Evolutionary conservation across 2,329 filamentous ascomycete genomes (phyloP).

Genomic region (Pleomassaria siparia): DNA sequence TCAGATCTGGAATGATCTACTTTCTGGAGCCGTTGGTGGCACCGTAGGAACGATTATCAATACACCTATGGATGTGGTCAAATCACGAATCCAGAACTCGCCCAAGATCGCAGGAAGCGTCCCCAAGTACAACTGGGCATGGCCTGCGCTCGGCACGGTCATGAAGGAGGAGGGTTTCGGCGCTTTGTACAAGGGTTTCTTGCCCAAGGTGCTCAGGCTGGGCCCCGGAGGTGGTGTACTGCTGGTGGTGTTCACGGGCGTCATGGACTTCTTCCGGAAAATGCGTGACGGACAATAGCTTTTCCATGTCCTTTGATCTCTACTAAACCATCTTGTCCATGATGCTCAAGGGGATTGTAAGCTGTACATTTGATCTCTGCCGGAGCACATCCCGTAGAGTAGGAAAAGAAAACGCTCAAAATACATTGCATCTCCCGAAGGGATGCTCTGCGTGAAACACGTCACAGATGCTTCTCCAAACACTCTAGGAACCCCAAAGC

Average conservation of each 20-base stretch:
- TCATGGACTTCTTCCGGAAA: conserved; percentile 90
- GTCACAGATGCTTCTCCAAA: background rate
- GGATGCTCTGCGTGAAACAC: too few relatives aligned
- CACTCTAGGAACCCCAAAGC: too few relatives aligned
- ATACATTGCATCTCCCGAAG: background rate
- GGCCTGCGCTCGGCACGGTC: conserved; percentile 80
- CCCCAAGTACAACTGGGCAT: conserved; percentile 99
- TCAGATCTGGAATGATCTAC: conserved; percentile 83
- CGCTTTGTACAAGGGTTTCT: conserved; percentile 96
- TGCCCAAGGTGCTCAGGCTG: conserved; percentile 85
- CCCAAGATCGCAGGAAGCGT: conserved; percentile 76
- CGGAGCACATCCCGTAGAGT: background rate
- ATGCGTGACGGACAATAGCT: conserved; percentile 50
- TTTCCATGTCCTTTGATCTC: background rate
- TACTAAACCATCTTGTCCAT: background rate
- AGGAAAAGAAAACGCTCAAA: background rate
- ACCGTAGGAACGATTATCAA: conserved; percentile 90
- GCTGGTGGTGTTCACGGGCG: conserved; percentile 81
- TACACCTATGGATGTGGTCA: conserved; percentile 96
- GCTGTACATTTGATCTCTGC: conserved; percentile 2
- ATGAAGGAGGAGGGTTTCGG: conserved; percentile 89
- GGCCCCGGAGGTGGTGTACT: conserved; percentile 74
- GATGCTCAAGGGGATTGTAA: background rate
- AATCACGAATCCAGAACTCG: conserved; percentile 96
- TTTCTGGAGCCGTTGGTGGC: conserved; percentile 85